phyloP scores from a whole-genome alignment of 1,284 basidiomycete species.

The Anthracocystis setariae region DNA sequence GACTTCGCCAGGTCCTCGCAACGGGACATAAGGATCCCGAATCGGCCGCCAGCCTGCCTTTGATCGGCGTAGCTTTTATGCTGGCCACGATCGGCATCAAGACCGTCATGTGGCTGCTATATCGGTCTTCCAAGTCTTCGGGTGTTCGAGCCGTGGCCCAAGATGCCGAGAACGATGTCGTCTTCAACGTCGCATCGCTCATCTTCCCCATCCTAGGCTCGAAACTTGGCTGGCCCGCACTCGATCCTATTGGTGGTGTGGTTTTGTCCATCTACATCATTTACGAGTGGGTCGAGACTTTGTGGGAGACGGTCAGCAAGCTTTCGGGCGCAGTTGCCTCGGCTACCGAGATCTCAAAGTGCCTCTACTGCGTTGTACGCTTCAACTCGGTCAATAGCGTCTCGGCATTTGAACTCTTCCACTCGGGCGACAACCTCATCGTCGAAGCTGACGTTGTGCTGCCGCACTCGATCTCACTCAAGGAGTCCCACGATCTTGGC shows the following conservation, averaged over 20 bases:
- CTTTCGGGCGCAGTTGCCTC: conserved; percentile 58
- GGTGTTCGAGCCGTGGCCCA: conserved; percentile 68
- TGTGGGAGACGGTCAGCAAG: conserved; percentile 61
- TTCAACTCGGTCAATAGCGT: conserved; percentile 63
- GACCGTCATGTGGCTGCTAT: conserved; percentile 70
- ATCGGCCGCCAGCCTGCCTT: conserved; percentile 51
- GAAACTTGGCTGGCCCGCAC: conserved; percentile 48
- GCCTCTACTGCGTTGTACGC: conserved; percentile 62
- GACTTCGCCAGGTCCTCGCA: conserved; percentile 58
- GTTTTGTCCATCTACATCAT: conserved; percentile 63
- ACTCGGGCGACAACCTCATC: conserved; percentile 64
- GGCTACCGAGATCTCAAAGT: conserved; percentile 56
- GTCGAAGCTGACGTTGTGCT: conserved; percentile 64
- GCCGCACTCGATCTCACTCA: conserved; percentile 58
- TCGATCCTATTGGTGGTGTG: conserved; percentile 64
- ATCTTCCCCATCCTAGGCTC: conserved; percentile 70
- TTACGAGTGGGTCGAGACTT: conserved; percentile 62
- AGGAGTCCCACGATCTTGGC: conserved; percentile 65
- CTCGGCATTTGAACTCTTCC: conserved; percentile 63
- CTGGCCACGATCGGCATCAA: conserved; percentile 72
- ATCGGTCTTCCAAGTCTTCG: conserved; percentile 67
- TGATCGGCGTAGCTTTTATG: conserved; percentile 69
- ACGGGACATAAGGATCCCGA: conserved; percentile 58
- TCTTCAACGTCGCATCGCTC: conserved; percentile 73
- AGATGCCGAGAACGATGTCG: conserved; percentile 72